phyloP scores from a whole-genome alignment of 805 yeast species.

The Grigorovia humatica region DNA sequence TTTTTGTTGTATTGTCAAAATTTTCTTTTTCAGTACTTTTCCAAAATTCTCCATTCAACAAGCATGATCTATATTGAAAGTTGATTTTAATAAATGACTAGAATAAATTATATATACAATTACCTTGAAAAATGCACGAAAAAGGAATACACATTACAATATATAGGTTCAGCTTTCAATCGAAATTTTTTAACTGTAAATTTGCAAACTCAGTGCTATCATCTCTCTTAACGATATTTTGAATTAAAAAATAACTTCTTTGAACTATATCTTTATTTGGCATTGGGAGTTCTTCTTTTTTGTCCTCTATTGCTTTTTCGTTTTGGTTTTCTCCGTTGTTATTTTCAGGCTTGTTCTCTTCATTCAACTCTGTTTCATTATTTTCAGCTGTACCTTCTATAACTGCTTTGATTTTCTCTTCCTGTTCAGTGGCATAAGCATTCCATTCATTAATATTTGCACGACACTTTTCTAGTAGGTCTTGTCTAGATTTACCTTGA shows the following conservation, averaged over 20 bases:
- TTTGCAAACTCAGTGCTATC: neutral
- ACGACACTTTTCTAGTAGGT: conserved; percentile 14
- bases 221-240: conserved; percentile 7
- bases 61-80: too few species aligned
- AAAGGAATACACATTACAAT: too few species aligned
- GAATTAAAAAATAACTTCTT: conserved; percentile 15
- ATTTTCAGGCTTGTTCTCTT: conserved; percentile 6
- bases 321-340: conserved; percentile 4
- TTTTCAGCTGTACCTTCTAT: conserved; percentile 11
- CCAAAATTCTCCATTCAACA: too few species aligned
- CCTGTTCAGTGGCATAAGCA: conserved; percentile 15
- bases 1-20: too few species aligned
- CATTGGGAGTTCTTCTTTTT: conserved; percentile 6
- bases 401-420: conserved; percentile 15
- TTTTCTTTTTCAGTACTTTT: too few species aligned
- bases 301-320: conserved; percentile 4
- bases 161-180: neutral
- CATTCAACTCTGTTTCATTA: conserved; percentile 6
- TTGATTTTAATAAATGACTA: too few species aligned
- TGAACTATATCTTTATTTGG: conserved; percentile 19
- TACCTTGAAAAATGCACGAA: too few species aligned
- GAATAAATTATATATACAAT: too few species aligned
- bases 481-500: conserved; percentile 17
- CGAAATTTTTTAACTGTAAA: conserved; percentile 10
- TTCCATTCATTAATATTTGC: conserved; percentile 19